These are phyloP conservation scores for Trametes villosa DNA, from an alignment of 768 basidiomycete species.

Conservation along the genomic window DNA sequence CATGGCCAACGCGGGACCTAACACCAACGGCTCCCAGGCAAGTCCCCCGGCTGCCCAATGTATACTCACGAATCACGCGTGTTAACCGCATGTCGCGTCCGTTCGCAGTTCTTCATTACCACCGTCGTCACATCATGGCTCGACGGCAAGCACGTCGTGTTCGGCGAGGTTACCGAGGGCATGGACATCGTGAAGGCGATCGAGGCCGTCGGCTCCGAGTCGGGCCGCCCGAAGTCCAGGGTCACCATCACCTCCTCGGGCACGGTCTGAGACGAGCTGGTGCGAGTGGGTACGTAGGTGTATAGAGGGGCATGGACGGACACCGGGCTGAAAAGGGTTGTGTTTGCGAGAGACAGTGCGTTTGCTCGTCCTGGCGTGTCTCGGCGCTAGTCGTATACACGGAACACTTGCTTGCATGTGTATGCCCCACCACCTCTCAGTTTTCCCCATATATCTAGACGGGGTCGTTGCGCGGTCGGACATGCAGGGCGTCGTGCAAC, in stretches of 20 bases:
- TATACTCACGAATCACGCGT: not conserved
- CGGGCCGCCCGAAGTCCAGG: constrained; percentile 31
- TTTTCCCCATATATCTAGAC: too few relatives aligned
- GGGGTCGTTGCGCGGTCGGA: too few relatives aligned
- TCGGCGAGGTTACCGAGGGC: constrained; percentile 69
- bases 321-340: not conserved
- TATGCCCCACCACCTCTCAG: not conserved
- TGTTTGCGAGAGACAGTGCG: constrained; percentile 4
- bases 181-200: constrained; percentile 67
- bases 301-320: not conserved
- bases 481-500: too few relatives aligned
- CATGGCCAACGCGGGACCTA: constrained; percentile 87
- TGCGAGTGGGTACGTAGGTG: not conserved
- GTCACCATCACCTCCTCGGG: constrained; percentile 32
- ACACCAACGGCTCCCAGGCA: constrained; percentile 83
- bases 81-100: not conserved
- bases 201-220: constrained; percentile 44
- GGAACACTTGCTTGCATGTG: not conserved
- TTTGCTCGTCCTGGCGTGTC: not conserved
- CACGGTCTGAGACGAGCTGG: constrained; percentile 8
- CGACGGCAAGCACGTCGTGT: constrained; percentile 70
- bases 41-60: constrained; percentile 14
- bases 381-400: not conserved
- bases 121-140: constrained; percentile 74
- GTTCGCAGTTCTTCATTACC: constrained; percentile 74